Evolutionary conservation across 345 rosid species (phyloP), one percentile per base, ranked within the genome.

Genomic region (Moricandia moricandioides): DNA sequence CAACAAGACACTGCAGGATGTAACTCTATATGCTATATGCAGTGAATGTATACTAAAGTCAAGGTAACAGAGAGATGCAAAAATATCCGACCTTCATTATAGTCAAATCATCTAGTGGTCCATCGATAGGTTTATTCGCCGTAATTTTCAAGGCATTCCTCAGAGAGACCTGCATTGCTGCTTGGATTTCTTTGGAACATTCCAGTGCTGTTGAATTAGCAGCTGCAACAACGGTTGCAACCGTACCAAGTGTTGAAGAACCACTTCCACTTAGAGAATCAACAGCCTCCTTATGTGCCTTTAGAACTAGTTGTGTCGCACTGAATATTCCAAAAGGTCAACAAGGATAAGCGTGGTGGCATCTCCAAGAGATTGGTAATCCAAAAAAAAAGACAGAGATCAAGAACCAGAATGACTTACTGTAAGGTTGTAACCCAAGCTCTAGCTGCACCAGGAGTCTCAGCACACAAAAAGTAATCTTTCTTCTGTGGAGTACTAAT

Each of bases 401-500:
- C 16, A 70, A 80, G 65, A 40, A 65, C 11, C 45, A 65, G 66
- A 58, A 58, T 26, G 63, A 79, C 97, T 87, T 89, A 96, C 99
- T 86, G 90, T 71, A 96, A 83, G 45, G 99, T 96, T 69, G 92
- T 78, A 18, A 96, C 99, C 98, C 97, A 96, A 52, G 99, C 99
- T 79, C 89, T 91, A 73, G 99, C 91, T 30, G 99, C 98, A 75
- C 91, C 92, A 70, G 99, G 92, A 72, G 99, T 92, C 76, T 96
- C 98, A 17, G 97, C 93, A 80, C 98, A 96, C 27, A 96, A 87
- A 78, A 92, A 96, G 82, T 92, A 96, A 70, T 92, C 99, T 70
- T 88, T 91, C 81, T 85, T 96, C 84, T 90, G 89, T n/a, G 98
- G 99, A 8, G 99, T 96, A 75, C 97, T 91, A 63, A 96, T 92